These are phyloP conservation scores for Rostrohypoxylon terebratum DNA, from an alignment of 495 filamentous ascomycete species.

Conservation along the genomic window DNA sequence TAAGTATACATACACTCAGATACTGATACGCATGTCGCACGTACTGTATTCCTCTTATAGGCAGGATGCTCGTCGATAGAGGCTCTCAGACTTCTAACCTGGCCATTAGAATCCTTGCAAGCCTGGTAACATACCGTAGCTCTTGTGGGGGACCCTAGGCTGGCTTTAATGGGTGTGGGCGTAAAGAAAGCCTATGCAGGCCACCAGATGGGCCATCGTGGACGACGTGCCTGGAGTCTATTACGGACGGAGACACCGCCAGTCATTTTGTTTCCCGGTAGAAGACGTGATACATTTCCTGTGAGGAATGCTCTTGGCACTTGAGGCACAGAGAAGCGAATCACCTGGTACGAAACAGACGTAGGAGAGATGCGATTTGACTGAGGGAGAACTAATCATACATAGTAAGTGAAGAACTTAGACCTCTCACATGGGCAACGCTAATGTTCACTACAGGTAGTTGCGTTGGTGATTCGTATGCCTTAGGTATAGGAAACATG, in stretches of 20 bases:
- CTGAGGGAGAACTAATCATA: neutral
- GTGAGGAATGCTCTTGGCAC: constrained; percentile 6
- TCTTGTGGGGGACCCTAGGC: constrained; percentile 14
- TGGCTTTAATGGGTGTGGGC: constrained; percentile 5
- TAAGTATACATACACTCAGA: constrained; percentile 17
- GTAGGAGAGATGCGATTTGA: neutral
- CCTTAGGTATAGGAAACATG: neutral
- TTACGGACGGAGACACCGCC: constrained; percentile 8
- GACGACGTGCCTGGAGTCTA: constrained; percentile 2
- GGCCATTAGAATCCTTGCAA: constrained; percentile 24
- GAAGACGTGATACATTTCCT: constrained; percentile 22
- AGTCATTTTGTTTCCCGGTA: constrained; percentile 16
- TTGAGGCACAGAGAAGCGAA: neutral
- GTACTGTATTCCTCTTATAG: constrained; percentile 18
- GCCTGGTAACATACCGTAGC: constrained; percentile 3
- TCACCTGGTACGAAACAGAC: neutral
- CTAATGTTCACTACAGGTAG: neutral
- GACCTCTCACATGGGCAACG: neutral
- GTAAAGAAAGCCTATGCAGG: neutral
- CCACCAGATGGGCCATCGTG: constrained; percentile 9
- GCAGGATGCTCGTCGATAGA: neutral
- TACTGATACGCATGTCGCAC: neutral
- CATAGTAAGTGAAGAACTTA: neutral
- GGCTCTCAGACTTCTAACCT: constrained; percentile 22
- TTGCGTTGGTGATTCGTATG: neutral